Evolutionary conservation across 1,139 yeast genomes (phyloP).

Genomic region (Torulaspora pretoriensis): DNA sequence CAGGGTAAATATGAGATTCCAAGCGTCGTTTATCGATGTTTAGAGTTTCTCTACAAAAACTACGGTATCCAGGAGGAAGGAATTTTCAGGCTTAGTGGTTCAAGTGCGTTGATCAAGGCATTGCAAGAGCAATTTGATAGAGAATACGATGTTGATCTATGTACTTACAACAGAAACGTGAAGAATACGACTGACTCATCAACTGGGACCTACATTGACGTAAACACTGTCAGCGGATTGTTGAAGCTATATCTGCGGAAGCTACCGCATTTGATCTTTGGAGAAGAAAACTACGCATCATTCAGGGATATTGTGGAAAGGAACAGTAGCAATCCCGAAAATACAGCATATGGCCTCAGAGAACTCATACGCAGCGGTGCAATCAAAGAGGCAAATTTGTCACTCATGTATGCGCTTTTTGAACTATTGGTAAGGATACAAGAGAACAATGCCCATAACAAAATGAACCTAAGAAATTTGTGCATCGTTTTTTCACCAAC

Average conservation of each 20-base stretch:
- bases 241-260: constrained; percentile 71
- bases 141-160: constrained; percentile 66
- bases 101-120: constrained; percentile 70
- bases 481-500: constrained; percentile 88
- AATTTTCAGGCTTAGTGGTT: constrained; percentile 84
- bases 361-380: constrained; percentile 32
- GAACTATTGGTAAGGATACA: constrained; percentile 63
- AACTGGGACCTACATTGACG: constrained; percentile 40
- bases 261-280: constrained; percentile 61
- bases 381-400: constrained; percentile 51
- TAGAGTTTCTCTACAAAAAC: constrained; percentile 60
- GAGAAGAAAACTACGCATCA: constrained; percentile 44
- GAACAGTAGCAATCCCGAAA: constrained; percentile 32
- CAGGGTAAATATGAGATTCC: constrained; percentile 54
- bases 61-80: constrained; percentile 87
- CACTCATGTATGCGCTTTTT: constrained; percentile 62
- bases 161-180: constrained; percentile 25
- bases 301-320: constrained; percentile 39
- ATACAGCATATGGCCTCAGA: constrained; percentile 35
- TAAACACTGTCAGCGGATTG: constrained; percentile 76
- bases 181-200: constrained; percentile 32
- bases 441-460: constrained; percentile 59
- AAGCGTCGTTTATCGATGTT: constrained; percentile 69
- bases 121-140: constrained; percentile 66
- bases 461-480: constrained; percentile 76